A percentile compares a stretch with the other conserved stretches of the same genome.
Evolutionary conservation across 2,329 filamentous ascomycete species (phyloP).

Genomic region (Colletotrichum somersetense): DNA sequence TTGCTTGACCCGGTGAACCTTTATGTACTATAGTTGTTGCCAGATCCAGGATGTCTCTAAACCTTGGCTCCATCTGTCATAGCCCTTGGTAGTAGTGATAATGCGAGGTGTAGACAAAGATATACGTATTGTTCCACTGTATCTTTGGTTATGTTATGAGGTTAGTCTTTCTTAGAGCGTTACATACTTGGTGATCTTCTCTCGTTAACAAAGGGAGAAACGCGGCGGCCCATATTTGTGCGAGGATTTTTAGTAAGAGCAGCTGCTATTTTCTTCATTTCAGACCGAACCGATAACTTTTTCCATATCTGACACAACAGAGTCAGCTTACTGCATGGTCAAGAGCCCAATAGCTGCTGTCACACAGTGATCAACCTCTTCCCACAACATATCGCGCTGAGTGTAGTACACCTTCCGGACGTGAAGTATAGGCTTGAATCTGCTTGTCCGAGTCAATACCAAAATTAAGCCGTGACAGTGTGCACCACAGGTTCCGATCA

Average conservation of each 20-base stretch:
- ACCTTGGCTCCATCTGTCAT: not conserved
- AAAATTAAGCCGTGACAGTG: no score
- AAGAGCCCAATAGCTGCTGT: no score
- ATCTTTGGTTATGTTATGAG: not conserved
- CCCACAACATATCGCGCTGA: no score
- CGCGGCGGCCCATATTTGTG: not conserved
- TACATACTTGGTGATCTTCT: not conserved
- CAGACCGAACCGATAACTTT: not conserved
- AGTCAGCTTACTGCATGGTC: no score
- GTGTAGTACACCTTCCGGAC: no score
- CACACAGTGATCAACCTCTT: no score
- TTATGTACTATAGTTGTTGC: not conserved
- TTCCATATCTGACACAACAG: no score
- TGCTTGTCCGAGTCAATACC: no score
- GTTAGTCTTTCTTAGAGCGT: not conserved
- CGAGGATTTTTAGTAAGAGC: not conserved
- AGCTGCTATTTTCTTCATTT: not conserved
- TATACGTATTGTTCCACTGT: not conserved
- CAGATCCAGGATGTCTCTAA: not conserved
- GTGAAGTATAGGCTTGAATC: no score
- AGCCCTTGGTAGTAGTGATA: not conserved
- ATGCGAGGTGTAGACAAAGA: not conserved
- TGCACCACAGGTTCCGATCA: no score
- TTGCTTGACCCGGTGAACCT: not conserved
- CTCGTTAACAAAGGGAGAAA: not conserved